A percentile compares a stretch with the other conserved stretches of the same genome.
Conservation (phyloP, 208 protist genomes). For the Crithidia expoeki region DNA sequence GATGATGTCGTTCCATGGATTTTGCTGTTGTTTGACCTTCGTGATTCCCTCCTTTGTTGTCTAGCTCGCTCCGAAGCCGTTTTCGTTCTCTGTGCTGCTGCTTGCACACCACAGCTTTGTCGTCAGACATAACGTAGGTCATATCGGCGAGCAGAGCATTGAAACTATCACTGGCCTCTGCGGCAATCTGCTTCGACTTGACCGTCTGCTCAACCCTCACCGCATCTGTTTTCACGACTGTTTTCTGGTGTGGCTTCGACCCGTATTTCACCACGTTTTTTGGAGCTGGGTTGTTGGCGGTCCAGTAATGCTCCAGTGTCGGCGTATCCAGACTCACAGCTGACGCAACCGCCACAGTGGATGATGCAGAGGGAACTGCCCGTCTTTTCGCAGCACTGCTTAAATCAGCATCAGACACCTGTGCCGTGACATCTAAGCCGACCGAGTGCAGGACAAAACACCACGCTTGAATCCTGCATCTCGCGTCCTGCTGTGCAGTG, state of each 20-base stretch:
- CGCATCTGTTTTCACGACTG: background rate
- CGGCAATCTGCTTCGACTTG: slow-evolving; percentile 6
- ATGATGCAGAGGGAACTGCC: too few relatives aligned
- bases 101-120: background rate
- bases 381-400: background rate
- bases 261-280: background rate
- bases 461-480: slow-evolving; percentile 8
- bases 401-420: background rate
- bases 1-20: too few relatives aligned
- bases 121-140: slow-evolving; percentile 21
- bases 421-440: slow-evolving; percentile 20
- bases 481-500: background rate
- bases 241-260: background rate
- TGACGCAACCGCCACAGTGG: background rate
- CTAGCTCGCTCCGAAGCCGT: background rate
- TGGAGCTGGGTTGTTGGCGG: background rate
- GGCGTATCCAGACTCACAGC: background rate
- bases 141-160: slow-evolving; percentile 27
- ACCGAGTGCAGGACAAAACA: slow-evolving; percentile 29
- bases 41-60: background rate
- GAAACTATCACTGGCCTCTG: slow-evolving; percentile 25
- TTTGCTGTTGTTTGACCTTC: background rate
- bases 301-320: background rate
- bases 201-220: background rate
- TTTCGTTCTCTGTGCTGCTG: background rate